Evolutionary conservation across 2,329 filamentous ascomycete species (phyloP), one percentile per base, ranked within the genome.

Genomic region (Fusarium camptoceras): DNA sequence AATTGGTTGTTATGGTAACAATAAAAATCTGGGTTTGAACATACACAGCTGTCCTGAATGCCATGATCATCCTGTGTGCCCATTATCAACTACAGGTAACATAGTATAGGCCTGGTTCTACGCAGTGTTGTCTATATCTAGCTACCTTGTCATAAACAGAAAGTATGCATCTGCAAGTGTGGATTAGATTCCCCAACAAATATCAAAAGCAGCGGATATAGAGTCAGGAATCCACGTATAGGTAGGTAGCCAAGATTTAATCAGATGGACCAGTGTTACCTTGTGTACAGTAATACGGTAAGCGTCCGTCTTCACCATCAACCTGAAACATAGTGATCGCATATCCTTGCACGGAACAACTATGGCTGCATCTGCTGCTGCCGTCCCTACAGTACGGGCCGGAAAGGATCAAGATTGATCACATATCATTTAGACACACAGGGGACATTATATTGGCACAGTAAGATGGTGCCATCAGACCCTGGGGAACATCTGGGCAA

Each of bases 251-350:
- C 49, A 53, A 53, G 34, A 34, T n/a, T 50, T 62, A n/a, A 58
- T 54, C 30, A 20, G 27, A 56, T 25, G 42, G 34, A 28, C 7
- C 28, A 18, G 22, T 37, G 25, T 31, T 30, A 24, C 53, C 16
- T 22, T 55, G 18, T n/a, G 22, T n/a, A 37, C 34, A 37, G 34
- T n/a, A 28, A 42, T 56, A 41, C 18, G 30, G 34, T 39, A 37
- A 56, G 59, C 28, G 50, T 71, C 53, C 28, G 50, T 71, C 53
- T 59, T 71, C 43, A 50, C 66, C 70, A 64, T 59, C 49, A 55
- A 74, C 72, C 72, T 74, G 72, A 74, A 74, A 74, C 72, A 62
- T 27, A 56, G 44, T 55, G 44, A 57, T 57, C 28, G 28, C 24
- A 37, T 27, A 61, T 44, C 68, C 68, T 50, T 70, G 55, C 37